These are phyloP conservation scores for Ophiocordyceps camponoti-leonardi DNA, from an alignment of 2,329 filamentous ascomycete genomes.

Conservation along the genomic window DNA sequence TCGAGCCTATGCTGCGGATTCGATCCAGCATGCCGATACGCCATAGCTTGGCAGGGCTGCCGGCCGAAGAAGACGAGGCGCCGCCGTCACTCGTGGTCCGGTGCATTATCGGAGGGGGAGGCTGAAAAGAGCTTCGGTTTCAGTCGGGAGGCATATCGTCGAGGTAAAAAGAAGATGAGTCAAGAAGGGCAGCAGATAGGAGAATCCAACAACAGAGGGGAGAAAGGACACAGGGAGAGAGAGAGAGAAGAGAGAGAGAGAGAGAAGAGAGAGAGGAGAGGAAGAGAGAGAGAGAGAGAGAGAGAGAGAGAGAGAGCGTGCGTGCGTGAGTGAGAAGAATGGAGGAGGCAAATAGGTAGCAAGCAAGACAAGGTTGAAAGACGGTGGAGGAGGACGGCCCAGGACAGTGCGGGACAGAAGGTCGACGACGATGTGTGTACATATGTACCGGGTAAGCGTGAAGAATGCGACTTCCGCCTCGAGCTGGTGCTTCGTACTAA, in stretches of 20 bases:
- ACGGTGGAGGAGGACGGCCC: too few species aligned
- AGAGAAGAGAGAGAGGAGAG: not conserved
- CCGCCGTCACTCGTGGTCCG: slow-evolving; percentile 12
- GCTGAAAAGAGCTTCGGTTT: not conserved
- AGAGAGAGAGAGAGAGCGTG: not conserved
- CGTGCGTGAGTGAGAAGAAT: not conserved
- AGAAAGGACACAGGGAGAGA: too few species aligned
- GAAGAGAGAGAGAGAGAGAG: not conserved
- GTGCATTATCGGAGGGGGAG: slow-evolving; percentile 10
- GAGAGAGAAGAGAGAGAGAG: too few species aligned
- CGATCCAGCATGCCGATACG: slow-evolving; percentile 7
- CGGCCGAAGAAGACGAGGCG: slow-evolving; percentile 4
- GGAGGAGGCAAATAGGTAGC: not conserved
- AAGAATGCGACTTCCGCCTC: too few species aligned
- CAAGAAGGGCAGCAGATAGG: not conserved
- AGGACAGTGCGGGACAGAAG: too few species aligned
- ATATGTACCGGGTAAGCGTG: too few species aligned
- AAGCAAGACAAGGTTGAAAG: too few species aligned
- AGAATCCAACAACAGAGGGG: too few species aligned
- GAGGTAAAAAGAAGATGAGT: not conserved
- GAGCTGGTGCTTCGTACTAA: too few species aligned
- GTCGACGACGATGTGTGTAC: too few species aligned
- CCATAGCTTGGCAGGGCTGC: slow-evolving; percentile 7
- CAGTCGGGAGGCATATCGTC: not conserved
- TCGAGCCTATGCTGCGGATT: slow-evolving; percentile 6